Evolutionary conservation across 257 asterid genomes (phyloP).

Genomic region (Anisodus acutangulus): DNA sequence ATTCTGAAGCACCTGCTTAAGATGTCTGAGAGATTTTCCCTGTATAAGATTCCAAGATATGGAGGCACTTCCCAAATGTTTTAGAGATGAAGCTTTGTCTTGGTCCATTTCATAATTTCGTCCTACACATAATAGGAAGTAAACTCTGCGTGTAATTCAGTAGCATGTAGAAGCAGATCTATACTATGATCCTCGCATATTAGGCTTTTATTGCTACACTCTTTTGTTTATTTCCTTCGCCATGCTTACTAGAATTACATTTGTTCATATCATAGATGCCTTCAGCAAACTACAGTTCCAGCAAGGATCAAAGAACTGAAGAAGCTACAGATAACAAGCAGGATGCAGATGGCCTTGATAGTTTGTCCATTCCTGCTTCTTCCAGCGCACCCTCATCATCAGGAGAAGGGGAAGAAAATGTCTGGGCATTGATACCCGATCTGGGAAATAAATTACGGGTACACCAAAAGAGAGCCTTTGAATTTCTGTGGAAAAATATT

Average conservation of each 20-base stretch:
- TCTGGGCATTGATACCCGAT: slow-evolving; percentile 91
- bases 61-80: neutral
- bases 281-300: slow-evolving; percentile 38
- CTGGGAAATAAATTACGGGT: slow-evolving; percentile 63
- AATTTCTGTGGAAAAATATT: slow-evolving; percentile 90
- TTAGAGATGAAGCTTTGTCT: neutral
- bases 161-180: slow-evolving; percentile 17
- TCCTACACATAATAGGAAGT: neutral
- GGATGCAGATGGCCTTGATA: slow-evolving; percentile 48
- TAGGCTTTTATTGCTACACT: slow-evolving; percentile 21
- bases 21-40: neutral
- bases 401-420: slow-evolving; percentile 62
- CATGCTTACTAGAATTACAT: neutral
- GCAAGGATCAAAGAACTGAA: slow-evolving; percentile 66
- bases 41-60: neutral
- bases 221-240: neutral
- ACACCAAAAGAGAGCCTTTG: slow-evolving; percentile 88
- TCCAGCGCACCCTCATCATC: slow-evolving; percentile 52
- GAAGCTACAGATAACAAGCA: slow-evolving; percentile 50
- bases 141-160: slow-evolving; percentile 15
- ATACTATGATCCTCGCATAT: neutral
- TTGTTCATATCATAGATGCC: slow-evolving; percentile 47
- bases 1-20: slow-evolving; percentile 16
- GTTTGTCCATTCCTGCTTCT: slow-evolving; percentile 60
- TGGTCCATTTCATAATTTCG: neutral